These are phyloP conservation scores for Kregervanrija fluxuum DNA, from an alignment of 805 yeast genomes.

Conservation along the genomic window DNA sequence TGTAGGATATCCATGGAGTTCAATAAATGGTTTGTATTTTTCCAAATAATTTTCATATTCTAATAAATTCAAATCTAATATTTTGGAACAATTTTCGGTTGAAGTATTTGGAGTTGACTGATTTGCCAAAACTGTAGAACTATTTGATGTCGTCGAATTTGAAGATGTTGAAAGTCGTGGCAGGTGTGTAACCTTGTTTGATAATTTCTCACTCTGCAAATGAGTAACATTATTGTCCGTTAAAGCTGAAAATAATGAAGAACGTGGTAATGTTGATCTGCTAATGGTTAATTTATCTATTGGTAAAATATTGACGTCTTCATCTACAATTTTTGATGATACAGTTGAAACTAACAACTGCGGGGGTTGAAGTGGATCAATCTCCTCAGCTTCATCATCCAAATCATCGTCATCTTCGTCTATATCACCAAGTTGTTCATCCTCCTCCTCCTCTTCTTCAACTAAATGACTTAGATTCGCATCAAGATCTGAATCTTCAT, in stretches of 20 bases:
- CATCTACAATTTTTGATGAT: too few species aligned
- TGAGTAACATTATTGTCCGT: too few species aligned
- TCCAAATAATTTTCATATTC: not conserved
- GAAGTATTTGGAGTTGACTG: slow-evolving; percentile 5
- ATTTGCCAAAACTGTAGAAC: not conserved
- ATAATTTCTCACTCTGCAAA: too few species aligned
- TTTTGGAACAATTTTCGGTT: not conserved
- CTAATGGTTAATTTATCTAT: too few species aligned
- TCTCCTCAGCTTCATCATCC: slow-evolving; percentile 1
- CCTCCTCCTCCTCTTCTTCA: slow-evolving; percentile 16
- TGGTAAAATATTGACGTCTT: too few species aligned
- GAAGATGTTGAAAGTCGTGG: not conserved
- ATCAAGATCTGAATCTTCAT: slow-evolving; percentile 10
- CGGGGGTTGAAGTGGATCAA: not conserved
- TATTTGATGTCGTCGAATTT: not conserved
- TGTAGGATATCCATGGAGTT: slow-evolving; percentile 13
- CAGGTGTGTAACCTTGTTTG: too few species aligned
- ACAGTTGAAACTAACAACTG: not conserved
- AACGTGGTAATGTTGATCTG: too few species aligned
- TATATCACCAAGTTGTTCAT: not conserved
- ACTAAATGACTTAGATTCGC: slow-evolving; percentile 9
- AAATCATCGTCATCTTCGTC: slow-evolving; percentile 2
- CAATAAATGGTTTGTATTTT: not conserved
- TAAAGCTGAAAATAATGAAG: too few species aligned
- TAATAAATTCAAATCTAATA: too few species aligned